Evolutionary conservation across 768 basidiomycete genomes (phyloP).

Genomic region (Amanita pallidorosea): DNA sequence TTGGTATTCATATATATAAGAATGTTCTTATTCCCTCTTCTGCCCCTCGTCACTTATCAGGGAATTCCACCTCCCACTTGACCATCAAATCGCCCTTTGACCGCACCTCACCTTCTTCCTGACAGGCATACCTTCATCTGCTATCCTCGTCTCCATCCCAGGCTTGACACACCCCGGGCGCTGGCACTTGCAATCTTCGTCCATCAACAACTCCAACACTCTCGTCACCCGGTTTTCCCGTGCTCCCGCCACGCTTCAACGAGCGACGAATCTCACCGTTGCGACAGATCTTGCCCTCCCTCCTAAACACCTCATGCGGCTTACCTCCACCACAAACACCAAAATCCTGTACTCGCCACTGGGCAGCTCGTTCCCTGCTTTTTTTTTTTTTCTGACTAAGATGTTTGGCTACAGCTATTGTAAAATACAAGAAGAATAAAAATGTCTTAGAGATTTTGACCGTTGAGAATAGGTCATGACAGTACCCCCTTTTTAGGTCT

Average conservation of each 20-base stretch:
- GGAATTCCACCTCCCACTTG: conserved; percentile 80
- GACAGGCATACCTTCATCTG: conserved; percentile 87
- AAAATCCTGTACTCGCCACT: conserved; percentile 70
- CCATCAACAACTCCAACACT: conserved; percentile 73
- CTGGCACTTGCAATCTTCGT: conserved; percentile 54
- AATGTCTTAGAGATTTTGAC: too few species aligned
- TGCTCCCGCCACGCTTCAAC: conserved; percentile 72
- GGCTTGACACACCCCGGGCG: conserved; percentile 75
- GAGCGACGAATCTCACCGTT: conserved; percentile 53
- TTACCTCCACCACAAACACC: conserved; percentile 97
- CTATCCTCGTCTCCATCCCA: conserved; percentile 56
- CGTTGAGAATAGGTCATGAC: too few species aligned
- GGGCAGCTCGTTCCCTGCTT: conserved; percentile 71
- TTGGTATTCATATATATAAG: conserved; percentile 22
- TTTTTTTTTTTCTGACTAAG: too few species aligned
- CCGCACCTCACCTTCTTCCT: conserved; percentile 62
- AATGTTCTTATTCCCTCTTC: conserved; percentile 74
- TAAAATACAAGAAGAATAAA: too few species aligned
- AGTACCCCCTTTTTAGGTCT: too few species aligned
- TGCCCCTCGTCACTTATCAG: conserved; percentile 67
- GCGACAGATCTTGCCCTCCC: conserved; percentile 72
- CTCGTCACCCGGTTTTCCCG: conserved; percentile 27
- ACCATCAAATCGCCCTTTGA: conserved; percentile 80
- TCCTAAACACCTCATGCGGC: conserved; percentile 62
- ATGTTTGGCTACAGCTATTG: too few species aligned